Conservation (phyloP, 1,139 yeast genomes). For the Protomyces inouyei region DNA sequence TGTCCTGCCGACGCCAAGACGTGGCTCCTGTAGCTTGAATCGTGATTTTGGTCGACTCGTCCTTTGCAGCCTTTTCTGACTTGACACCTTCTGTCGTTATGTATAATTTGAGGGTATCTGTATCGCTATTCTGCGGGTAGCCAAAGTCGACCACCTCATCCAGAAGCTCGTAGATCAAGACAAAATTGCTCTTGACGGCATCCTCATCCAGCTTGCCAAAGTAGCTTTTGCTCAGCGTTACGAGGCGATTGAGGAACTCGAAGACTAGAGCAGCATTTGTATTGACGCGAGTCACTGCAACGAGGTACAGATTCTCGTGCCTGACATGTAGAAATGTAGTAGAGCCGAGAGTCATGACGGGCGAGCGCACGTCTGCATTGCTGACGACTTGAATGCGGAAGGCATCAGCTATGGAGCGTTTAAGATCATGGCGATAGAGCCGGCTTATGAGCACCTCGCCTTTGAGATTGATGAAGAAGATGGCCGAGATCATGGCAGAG, state of each 20-base stretch:
- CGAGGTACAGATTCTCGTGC: conserved; percentile 67
- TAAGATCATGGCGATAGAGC: conserved; percentile 58
- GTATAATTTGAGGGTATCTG: conserved; percentile 44
- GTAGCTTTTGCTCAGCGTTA: conserved; percentile 42
- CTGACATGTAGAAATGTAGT: conserved; percentile 82
- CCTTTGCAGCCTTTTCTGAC: conserved; percentile 30
- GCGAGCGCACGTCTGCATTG: conserved; percentile 60
- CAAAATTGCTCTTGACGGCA: conserved; percentile 56
- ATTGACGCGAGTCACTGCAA: conserved; percentile 82
- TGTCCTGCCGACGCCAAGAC: conserved; percentile 69
- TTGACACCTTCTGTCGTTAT: conserved; percentile 40
- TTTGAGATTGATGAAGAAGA: conserved; percentile 67
- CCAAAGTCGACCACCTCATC: conserved; percentile 77
- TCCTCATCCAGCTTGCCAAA: conserved; percentile 46
- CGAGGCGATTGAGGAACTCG: conserved; percentile 68
- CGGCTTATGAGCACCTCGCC: conserved; percentile 86
- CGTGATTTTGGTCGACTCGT: conserved; percentile 40
- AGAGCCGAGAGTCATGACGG: conserved; percentile 84
- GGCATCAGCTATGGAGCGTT: conserved; percentile 66
- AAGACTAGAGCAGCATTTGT: conserved; percentile 76
- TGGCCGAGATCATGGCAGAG: conserved; percentile 43
- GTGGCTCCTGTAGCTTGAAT: conserved; percentile 45
- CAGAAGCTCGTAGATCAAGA: conserved; percentile 64
- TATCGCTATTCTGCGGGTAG: conserved; percentile 68
- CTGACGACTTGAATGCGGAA: conserved; percentile 86